phyloP scores from a whole-genome alignment of 2,329 filamentous ascomycete species.

The Stemphylium beticola region DNA sequence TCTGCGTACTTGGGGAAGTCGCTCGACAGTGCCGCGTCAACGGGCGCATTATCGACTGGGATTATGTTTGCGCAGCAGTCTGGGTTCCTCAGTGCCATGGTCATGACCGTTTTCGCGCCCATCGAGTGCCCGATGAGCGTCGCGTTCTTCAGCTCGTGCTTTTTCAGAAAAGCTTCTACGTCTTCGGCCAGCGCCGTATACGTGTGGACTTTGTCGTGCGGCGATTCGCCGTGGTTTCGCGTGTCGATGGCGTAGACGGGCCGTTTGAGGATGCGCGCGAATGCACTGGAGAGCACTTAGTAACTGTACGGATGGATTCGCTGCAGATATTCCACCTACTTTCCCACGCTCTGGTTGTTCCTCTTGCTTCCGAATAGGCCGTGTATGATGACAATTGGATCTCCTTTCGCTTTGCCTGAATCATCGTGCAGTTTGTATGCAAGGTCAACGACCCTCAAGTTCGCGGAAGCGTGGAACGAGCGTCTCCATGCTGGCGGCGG shows the following conservation, averaged over 20 bases:
- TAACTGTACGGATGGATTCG: neutral
- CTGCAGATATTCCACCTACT: slow-evolving; percentile 58
- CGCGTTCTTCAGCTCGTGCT: slow-evolving; percentile 71
- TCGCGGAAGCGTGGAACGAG: slow-evolving; percentile 36
- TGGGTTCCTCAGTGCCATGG: slow-evolving; percentile 75
- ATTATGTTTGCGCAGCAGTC: slow-evolving; percentile 73
- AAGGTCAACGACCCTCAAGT: slow-evolving; percentile 36
- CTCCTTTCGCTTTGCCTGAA: slow-evolving; percentile 45
- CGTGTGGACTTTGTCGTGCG: slow-evolving; percentile 76
- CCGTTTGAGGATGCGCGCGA: slow-evolving; percentile 80
- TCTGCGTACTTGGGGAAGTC: slow-evolving; percentile 81
- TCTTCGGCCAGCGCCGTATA: slow-evolving; percentile 85
- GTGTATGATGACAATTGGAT: slow-evolving; percentile 86
- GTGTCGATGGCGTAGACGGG: slow-evolving; percentile 87
- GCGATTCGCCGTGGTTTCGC: slow-evolving; percentile 90
- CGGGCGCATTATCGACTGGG: slow-evolving; percentile 89
- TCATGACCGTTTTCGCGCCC: slow-evolving; percentile 95
- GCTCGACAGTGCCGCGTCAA: slow-evolving; percentile 75
- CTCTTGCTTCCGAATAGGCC: slow-evolving; percentile 94
- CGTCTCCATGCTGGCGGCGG: slow-evolving; percentile 28
- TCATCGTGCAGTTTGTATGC: slow-evolving; percentile 46
- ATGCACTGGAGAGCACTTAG: slow-evolving; percentile 60
- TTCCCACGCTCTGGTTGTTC: slow-evolving; percentile 94
- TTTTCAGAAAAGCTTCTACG: slow-evolving; percentile 75
- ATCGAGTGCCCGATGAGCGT: slow-evolving; percentile 94